A percentile compares a stretch with the other conserved stretches of the same genome.
Conservation (phyloP, 495 filamentous ascomycete species). For the Xylaria telfairii region DNA sequence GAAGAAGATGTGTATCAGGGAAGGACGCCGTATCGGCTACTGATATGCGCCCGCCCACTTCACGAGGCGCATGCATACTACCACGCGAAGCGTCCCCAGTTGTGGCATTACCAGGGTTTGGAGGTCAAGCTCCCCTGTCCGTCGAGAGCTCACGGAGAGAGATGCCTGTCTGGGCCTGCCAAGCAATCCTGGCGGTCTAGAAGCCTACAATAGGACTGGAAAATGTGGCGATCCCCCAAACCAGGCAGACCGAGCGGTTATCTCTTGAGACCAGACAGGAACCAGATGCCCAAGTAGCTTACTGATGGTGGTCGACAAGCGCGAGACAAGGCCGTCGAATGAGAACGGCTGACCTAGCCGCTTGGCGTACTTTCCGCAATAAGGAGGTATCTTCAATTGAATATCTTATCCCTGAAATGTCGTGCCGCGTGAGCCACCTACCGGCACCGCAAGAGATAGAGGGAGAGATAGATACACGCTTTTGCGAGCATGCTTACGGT, state of each 20-base stretch:
- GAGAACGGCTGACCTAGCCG: neutral
- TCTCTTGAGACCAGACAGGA: neutral
- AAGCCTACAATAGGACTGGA: conserved; percentile 4
- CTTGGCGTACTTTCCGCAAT: conserved; percentile 27
- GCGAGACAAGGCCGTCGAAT: neutral
- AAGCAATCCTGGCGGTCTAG: conserved; percentile 16
- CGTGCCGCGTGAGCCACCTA: neutral
- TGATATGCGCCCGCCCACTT: conserved; percentile 16
- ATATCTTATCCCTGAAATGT: neutral
- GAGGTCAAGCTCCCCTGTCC: neutral
- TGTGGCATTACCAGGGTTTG: neutral
- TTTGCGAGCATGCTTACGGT: neutral
- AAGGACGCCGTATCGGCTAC: neutral
- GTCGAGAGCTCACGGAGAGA: conserved; percentile 13
- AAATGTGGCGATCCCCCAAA: neutral
- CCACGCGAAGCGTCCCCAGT: neutral
- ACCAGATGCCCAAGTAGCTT: neutral
- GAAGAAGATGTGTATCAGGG: neutral
- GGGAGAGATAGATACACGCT: neutral
- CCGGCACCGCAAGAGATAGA: neutral
- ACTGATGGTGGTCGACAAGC: conserved; percentile 2
- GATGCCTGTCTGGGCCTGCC: conserved; percentile 11
- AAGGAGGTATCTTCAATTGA: conserved; percentile 28
- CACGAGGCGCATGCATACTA: conserved; percentile 10
- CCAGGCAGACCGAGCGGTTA: conserved; percentile 7